phyloP scores from a whole-genome alignment of 2,329 filamentous ascomycete genomes.

The Tolypocladium ophioglossoides region DNA sequence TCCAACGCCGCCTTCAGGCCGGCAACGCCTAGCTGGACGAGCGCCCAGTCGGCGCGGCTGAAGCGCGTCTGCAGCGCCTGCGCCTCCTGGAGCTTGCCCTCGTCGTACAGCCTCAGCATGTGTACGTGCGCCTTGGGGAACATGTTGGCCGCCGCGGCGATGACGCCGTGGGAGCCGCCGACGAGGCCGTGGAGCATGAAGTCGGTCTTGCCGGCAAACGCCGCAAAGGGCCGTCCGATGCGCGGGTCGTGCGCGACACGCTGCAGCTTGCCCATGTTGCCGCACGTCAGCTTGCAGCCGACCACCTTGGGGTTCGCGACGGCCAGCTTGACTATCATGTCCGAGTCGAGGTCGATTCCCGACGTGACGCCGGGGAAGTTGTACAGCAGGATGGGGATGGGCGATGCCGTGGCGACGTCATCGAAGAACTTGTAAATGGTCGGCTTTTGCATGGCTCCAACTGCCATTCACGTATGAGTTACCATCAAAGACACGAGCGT shows the following conservation, averaged over 20 bases:
- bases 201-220: slow-evolving; percentile 28
- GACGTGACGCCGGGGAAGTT: slow-evolving; percentile 54
- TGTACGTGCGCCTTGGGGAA: slow-evolving; percentile 23
- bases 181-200: slow-evolving; percentile 30
- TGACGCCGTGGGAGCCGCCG: slow-evolving; percentile 28
- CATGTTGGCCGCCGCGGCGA: slow-evolving; percentile 30
- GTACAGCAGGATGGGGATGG: slow-evolving; percentile 53
- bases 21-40: slow-evolving; percentile 16
- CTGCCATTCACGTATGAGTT: neutral
- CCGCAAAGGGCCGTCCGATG: slow-evolving; percentile 18
- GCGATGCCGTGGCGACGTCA: slow-evolving; percentile 47
- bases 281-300: slow-evolving; percentile 55
- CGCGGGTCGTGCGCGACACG: slow-evolving; percentile 32
- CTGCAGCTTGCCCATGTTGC: slow-evolving; percentile 53
- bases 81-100: slow-evolving; percentile 21
- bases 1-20: slow-evolving; percentile 14
- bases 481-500: neutral
- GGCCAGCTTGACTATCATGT: slow-evolving; percentile 44
- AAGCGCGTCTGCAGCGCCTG: slow-evolving; percentile 23
- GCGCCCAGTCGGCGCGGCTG: slow-evolving; percentile 17
- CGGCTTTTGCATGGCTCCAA: neutral
- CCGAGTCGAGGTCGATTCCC: slow-evolving; percentile 51
- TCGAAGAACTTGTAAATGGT: slow-evolving; percentile 34
- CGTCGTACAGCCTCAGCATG: slow-evolving; percentile 22
- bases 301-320: slow-evolving; percentile 43